Conservation (phyloP, 2,329 filamentous ascomycete genomes). For the Talaromyces sp. region DNA sequence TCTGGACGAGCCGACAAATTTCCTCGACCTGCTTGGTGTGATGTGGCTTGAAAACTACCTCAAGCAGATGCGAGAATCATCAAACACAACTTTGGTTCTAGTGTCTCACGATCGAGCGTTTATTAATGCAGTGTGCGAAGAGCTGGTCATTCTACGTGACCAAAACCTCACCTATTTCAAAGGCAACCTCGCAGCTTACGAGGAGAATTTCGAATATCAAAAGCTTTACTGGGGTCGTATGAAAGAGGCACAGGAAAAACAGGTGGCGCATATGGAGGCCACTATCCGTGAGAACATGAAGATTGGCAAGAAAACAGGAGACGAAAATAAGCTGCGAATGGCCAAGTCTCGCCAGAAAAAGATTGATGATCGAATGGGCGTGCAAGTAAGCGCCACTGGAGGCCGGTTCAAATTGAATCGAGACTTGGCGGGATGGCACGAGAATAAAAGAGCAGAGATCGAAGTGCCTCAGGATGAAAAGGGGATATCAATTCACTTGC, state of each 20-base stretch:
- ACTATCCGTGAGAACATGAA: slow-evolving; percentile 70
- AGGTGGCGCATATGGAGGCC: slow-evolving; percentile 73
- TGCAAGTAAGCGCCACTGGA: slow-evolving; percentile 67
- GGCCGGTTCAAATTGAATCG: slow-evolving; percentile 75
- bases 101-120: slow-evolving; percentile 85
- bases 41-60: slow-evolving; percentile 78
- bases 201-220: slow-evolving; percentile 58
- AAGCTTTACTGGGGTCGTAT: slow-evolving; percentile 64
- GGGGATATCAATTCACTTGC: slow-evolving; percentile 52
- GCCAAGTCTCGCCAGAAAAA: slow-evolving; percentile 81
- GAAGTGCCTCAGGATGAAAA: slow-evolving; percentile 61
- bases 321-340: slow-evolving; percentile 80
- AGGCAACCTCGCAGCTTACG: slow-evolving; percentile 67
- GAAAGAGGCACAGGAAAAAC: slow-evolving; percentile 76
- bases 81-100: slow-evolving; percentile 61
- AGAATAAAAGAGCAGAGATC: slow-evolving; percentile 58
- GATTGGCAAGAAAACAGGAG: slow-evolving; percentile 68
- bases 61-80: slow-evolving; percentile 46
- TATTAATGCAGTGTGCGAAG: slow-evolving; percentile 65
- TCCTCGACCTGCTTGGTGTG: slow-evolving; percentile 74
- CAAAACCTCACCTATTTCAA: slow-evolving; percentile 67
- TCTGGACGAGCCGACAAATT: slow-evolving; percentile 83
- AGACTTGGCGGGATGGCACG: slow-evolving; percentile 60
- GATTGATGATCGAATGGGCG: slow-evolving; percentile 71
- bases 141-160: slow-evolving; percentile 70